These are phyloP conservation scores for Dacryopinax spathularia DNA, from an alignment of 768 basidiomycete species.

Conservation along the genomic window DNA sequence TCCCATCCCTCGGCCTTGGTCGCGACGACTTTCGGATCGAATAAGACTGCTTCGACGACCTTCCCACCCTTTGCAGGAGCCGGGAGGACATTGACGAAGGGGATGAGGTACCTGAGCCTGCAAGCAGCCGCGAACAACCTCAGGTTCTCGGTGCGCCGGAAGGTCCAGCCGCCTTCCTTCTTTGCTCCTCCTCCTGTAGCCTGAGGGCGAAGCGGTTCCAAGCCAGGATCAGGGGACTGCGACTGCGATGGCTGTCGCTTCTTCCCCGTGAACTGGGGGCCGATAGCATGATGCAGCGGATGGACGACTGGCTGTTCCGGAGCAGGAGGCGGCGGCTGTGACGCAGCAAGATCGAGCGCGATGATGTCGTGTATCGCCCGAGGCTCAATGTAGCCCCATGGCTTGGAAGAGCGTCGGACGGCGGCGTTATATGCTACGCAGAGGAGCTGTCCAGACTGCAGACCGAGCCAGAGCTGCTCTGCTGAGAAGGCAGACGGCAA, in stretches of 20 bases:
- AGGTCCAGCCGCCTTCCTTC: constrained; percentile 51
- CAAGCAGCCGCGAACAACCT: constrained; percentile 73
- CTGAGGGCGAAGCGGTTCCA: neutral
- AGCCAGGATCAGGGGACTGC: neutral
- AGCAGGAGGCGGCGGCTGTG: neutral
- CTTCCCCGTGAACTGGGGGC: neutral
- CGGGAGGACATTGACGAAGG: constrained; percentile 42
- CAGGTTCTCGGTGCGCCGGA: constrained; percentile 72
- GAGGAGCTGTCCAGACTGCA: constrained; percentile 66
- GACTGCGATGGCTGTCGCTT: neutral
- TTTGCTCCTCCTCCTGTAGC: constrained; percentile 26
- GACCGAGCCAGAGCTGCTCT: constrained; percentile 34
- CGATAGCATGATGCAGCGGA: neutral
- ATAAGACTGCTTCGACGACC: constrained; percentile 22
- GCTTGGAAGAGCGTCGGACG: constrained; percentile 63
- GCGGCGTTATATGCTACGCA: constrained; percentile 69
- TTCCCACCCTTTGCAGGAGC: constrained; percentile 20
- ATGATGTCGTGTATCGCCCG: constrained; percentile 70
- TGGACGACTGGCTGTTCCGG: neutral
- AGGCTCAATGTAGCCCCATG: constrained; percentile 75
- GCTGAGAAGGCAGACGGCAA: constrained; percentile 20
- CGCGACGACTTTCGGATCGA: constrained; percentile 63
- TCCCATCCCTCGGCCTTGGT: constrained; percentile 69
- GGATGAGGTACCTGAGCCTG: constrained; percentile 66
- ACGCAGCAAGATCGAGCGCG: constrained; percentile 34